Percentiles rank a stretch among this genome's conserved stretches.
Evolutionary conservation across 345 rosid species (phyloP).

Genomic region (Eucalyptus regnans): DNA sequence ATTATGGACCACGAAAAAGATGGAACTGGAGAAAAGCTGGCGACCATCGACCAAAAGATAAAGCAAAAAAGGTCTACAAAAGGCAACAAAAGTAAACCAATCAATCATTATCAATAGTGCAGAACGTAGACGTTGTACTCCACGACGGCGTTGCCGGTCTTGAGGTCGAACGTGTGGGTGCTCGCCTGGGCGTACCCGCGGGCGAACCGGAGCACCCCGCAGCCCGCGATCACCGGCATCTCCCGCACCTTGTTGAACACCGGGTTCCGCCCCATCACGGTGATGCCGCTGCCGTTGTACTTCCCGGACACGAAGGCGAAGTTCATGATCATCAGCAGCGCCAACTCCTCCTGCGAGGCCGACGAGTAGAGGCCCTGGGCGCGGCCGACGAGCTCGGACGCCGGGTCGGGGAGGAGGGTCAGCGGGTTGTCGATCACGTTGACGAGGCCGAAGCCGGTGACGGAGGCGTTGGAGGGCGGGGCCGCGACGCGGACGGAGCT

Average conservation of each 20-base stretch:
- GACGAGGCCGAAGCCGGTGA: constrained; percentile 28
- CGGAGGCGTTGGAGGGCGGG: constrained; percentile 14
- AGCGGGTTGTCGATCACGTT: constrained; percentile 60
- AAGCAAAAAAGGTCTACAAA: background rate
- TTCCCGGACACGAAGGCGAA: constrained; percentile 55
- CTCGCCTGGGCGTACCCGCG: constrained; percentile 55
- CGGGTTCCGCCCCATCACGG: constrained; percentile 56
- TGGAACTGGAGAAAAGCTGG: background rate
- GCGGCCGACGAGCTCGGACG: constrained; percentile 48
- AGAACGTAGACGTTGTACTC: constrained; percentile 44
- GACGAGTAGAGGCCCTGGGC: constrained; percentile 69
- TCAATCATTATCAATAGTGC: constrained; percentile 24
- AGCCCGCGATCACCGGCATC: constrained; percentile 72
- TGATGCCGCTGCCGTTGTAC: constrained; percentile 57
- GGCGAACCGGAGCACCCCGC: constrained; percentile 71
- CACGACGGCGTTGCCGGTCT: constrained; percentile 27
- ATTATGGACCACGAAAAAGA: background rate
- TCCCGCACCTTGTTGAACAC: constrained; percentile 43
- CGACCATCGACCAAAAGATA: background rate
- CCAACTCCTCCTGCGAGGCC: constrained; percentile 41
- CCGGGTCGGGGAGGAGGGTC: constrained; percentile 34
- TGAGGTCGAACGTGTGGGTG: constrained; percentile 23
- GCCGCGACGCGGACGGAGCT: constrained; percentile 24
- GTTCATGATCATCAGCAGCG: constrained; percentile 61
- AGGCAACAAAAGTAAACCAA: background rate